These are phyloP conservation scores for Trypanosoma rangeli DNA, from an alignment of 208 protist genomes.

Conservation along the genomic window DNA sequence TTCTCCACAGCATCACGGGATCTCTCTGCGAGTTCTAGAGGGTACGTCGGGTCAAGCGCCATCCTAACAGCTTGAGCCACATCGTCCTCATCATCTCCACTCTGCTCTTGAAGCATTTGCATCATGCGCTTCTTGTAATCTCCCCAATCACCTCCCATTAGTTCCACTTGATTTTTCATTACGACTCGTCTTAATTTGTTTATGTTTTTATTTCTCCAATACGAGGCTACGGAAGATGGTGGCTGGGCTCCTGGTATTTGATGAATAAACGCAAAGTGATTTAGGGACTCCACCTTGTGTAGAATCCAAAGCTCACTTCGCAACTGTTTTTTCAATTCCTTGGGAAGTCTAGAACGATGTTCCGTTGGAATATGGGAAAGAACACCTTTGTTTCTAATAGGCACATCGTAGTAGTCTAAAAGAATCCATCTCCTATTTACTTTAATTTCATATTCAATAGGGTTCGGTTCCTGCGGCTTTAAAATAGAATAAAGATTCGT, in stretches of 20 bases:
- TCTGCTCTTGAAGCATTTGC: slow-evolving; percentile 75
- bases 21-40: slow-evolving; percentile 53
- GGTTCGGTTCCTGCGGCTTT: slow-evolving; percentile 60
- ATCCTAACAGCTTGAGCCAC: slow-evolving; percentile 78
- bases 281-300: slow-evolving; percentile 74
- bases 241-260: slow-evolving; percentile 83
- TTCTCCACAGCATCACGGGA: slow-evolving; percentile 46
- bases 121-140: slow-evolving; percentile 80
- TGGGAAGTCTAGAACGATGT: slow-evolving; percentile 21
- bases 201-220: slow-evolving; percentile 38
- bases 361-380: slow-evolving; percentile 22
- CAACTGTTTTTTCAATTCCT: slow-evolving; percentile 47
- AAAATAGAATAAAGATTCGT: slow-evolving; percentile 80
- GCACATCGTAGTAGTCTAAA: slow-evolving; percentile 91
- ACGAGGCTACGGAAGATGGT: slow-evolving; percentile 36
- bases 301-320: slow-evolving; percentile 85
- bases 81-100: slow-evolving; percentile 76
- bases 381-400: slow-evolving; percentile 42
- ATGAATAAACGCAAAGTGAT: slow-evolving; percentile 80
- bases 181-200: slow-evolving; percentile 23
- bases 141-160: slow-evolving; percentile 82
- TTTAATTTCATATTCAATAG: slow-evolving; percentile 91
- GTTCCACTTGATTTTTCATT: slow-evolving; percentile 54
- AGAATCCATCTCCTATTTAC: slow-evolving; percentile 82
- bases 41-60: slow-evolving; percentile 83